Base-by-base conservation (phyloP, 1,284 basidiomycete genomes). In the Naganishia sp. region DNA sequence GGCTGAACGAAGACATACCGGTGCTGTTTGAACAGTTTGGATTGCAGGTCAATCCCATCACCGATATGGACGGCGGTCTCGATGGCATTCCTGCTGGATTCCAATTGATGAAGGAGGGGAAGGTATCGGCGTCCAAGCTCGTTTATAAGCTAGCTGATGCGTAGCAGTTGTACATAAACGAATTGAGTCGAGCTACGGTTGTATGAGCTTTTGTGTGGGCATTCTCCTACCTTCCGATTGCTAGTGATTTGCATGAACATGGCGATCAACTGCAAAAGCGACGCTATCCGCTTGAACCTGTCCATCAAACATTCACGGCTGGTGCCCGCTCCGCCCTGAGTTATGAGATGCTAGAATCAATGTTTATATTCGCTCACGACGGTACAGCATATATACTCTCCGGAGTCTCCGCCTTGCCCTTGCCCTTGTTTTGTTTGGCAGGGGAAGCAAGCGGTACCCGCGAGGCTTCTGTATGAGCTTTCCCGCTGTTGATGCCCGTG, bases 41-140 rank as follows among this genome's bases (percentile, higher is more conserved):
- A n/a, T 68, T 77, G 71, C 71, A 71, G 64, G 61, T 73, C 13
- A 72, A 73, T 50, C 75, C 75, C 48, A 52, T 74, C 54, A 55
- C 48, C 23, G 63, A 68, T 42, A 50, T 68, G 45, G 11, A 65
- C 10, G 70, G 69, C 15, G 73, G 73, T 23, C 67, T 77, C n/a
- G 70, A 73, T 18, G 70, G 69, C 55, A 72, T 77, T 52, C 36
- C 63, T 16, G 42, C 59, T 53, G 75, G 72, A 3, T 68, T 73
- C 13, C 55, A 70, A 59, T 61, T 70, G 33, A 69, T 74, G 72
- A 63, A 31, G 46, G 23, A 55, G 43, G 69, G 69, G 4, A 72
- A 72, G 57, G 72, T 74, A 4, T 73, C 72, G 7, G 73, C 68
- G 6, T 68, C 69, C 61, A 74, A 73, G 69, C 53, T 74, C 28